These are phyloP conservation scores for Colletotrichum liaoningense DNA, from an alignment of 2,329 filamentous ascomycete genomes.

Conservation along the genomic window DNA sequence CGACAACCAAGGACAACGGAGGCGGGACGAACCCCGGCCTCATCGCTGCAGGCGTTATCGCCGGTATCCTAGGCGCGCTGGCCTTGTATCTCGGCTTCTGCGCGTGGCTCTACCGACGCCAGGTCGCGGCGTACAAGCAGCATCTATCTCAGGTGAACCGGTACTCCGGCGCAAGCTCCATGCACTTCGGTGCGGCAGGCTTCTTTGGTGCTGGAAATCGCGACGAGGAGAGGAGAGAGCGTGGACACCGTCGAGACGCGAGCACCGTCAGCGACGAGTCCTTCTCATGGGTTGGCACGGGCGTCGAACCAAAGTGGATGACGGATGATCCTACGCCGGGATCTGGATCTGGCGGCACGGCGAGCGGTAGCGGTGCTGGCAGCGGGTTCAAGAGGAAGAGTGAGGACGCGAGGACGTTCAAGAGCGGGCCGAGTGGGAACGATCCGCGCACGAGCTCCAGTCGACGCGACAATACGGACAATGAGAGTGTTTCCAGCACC, in stretches of 20 bases:
- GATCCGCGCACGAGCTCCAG: conserved; percentile 33
- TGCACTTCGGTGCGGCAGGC: conserved; percentile 44
- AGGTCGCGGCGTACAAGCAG: conserved; percentile 75
- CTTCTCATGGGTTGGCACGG: conserved; percentile 48
- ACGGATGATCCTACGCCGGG: conserved; percentile 40
- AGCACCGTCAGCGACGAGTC: conserved; percentile 38
- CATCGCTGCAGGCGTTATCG: conserved; percentile 66
- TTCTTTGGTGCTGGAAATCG: conserved; percentile 40
- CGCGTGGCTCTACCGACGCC: conserved; percentile 78
- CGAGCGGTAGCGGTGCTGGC: conserved; percentile 33
- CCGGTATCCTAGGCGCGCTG: conserved; percentile 71
- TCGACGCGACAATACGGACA: conserved; percentile 41
- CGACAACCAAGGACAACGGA: background rate
- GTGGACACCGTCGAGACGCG: conserved; percentile 37
- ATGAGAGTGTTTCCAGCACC: conserved; percentile 48
- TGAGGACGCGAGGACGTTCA: conserved; percentile 29
- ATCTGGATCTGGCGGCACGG: conserved; percentile 35
- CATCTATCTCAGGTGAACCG: conserved; percentile 75
- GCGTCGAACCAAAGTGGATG: conserved; percentile 45
- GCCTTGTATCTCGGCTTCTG: conserved; percentile 77
- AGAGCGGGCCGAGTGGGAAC: conserved; percentile 31
- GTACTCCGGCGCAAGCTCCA: conserved; percentile 58
- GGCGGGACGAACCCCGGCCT: conserved; percentile 50
- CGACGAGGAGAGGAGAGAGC: conserved; percentile 15
- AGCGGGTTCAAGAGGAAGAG: conserved; percentile 37